Conservation (phyloP, 164 flowering plant species). For the Chimonanthus praecox region DNA sequence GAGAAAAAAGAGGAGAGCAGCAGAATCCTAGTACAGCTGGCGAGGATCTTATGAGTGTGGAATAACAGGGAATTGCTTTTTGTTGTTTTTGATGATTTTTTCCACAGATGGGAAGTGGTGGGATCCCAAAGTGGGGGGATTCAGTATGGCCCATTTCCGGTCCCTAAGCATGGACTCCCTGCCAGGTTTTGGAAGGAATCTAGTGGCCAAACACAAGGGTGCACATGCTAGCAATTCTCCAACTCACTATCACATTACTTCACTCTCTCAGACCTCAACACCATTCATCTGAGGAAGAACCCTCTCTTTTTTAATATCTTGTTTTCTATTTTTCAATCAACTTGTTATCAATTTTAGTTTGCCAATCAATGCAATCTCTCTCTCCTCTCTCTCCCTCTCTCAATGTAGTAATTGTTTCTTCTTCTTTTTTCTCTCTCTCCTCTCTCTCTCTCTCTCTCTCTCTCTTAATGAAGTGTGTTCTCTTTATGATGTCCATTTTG, state of each 20-base stretch:
- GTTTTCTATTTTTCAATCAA: background rate
- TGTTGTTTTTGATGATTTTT: background rate
- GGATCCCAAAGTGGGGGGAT: slow-evolving; percentile 51
- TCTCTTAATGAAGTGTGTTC: background rate
- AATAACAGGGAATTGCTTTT: slow-evolving; percentile 2
- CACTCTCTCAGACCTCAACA: background rate
- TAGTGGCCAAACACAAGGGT: slow-evolving; percentile 4
- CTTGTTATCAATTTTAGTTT: background rate
- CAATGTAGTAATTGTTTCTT: too few species aligned
- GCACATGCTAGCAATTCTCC: slow-evolving; percentile 2
- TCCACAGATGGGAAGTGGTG: slow-evolving; percentile 68
- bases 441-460: background rate
- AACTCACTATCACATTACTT: background rate
- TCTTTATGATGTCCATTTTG: background rate
- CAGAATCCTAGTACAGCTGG: slow-evolving; percentile 5
- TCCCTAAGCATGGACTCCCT: slow-evolving; percentile 70
- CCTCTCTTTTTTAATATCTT: background rate
- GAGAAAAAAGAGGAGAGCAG: background rate
- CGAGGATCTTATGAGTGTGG: slow-evolving; percentile 4
- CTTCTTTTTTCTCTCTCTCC: too few species aligned
- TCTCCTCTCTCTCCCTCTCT: background rate
- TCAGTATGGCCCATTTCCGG: slow-evolving; percentile 78
- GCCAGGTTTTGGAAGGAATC: slow-evolving; percentile 67
- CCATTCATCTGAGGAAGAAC: background rate
- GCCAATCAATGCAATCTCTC: background rate